Conservation (phyloP, 2,329 filamentous ascomycete genomes). For the Alternaria gansuensis region DNA sequence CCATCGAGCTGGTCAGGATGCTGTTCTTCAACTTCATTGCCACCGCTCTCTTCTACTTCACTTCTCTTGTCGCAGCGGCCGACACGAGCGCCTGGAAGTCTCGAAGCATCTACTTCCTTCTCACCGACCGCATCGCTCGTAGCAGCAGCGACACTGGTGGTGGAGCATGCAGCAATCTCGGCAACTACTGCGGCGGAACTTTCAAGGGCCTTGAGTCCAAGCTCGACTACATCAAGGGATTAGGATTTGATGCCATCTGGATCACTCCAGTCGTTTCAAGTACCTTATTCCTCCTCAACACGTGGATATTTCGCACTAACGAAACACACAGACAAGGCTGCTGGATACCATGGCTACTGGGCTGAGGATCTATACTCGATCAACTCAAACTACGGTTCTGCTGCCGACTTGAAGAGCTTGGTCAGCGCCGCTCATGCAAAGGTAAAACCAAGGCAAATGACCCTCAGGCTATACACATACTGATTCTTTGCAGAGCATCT, state of each 20-base stretch:
- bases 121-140: slow-evolving; percentile 51
- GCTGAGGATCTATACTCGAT: slow-evolving; percentile 58
- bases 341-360: slow-evolving; percentile 63
- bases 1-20: slow-evolving; percentile 23
- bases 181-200: slow-evolving; percentile 61
- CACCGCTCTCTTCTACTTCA: slow-evolving; percentile 24
- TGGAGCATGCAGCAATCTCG: slow-evolving; percentile 41
- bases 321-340: slow-evolving; percentile 46
- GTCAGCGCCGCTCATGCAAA: slow-evolving; percentile 57
- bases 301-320: slow-evolving; percentile 1
- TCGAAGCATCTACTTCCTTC: slow-evolving; percentile 50
- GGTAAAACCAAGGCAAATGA: slow-evolving; percentile 44
- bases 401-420: slow-evolving; percentile 58
- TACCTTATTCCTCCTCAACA: slow-evolving; percentile 23
- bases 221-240: slow-evolving; percentile 61
- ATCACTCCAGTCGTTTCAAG: slow-evolving; percentile 54
- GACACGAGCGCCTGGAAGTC: slow-evolving; percentile 50
- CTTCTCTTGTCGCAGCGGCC: slow-evolving; percentile 37
- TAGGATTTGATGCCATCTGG: slow-evolving; percentile 62
- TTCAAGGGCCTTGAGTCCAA: slow-evolving; percentile 60
- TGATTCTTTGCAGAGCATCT: slow-evolving; percentile 46
- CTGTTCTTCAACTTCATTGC: slow-evolving; percentile 26
- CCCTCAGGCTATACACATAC: background rate
- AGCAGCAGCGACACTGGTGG: slow-evolving; percentile 47
- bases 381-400: slow-evolving; percentile 61